Conservation (phyloP, 1,284 basidiomycete species). For the Puccinia triticina region DNA sequence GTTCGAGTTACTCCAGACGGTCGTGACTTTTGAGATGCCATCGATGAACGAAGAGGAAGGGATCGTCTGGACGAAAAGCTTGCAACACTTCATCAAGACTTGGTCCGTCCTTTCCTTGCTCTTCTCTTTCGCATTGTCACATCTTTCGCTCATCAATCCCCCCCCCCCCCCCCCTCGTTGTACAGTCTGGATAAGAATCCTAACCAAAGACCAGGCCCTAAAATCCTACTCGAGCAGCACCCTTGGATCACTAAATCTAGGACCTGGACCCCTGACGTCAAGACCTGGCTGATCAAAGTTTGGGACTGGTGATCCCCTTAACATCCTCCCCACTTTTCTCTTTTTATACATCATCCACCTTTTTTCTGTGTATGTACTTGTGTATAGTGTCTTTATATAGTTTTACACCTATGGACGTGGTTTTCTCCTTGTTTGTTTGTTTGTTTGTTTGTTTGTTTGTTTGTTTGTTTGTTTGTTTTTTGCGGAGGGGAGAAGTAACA, state of each 20-base stretch:
- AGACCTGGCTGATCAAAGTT: conserved; percentile 83
- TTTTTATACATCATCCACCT: not conserved
- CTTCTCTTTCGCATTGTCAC: not conserved
- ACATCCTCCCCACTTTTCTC: not conserved
- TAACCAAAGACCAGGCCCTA: conserved; percentile 76
- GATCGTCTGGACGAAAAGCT: conserved; percentile 74
- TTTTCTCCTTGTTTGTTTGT: not conserved
- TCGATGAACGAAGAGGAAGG: conserved; percentile 69
- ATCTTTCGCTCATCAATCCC: not conserved
- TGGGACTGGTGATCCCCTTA: conserved; percentile 70
- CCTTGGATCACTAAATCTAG: conserved; percentile 81
- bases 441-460: not conserved
- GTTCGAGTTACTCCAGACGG: conserved; percentile 90
- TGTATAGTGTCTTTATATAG: not conserved
- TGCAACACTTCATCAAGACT: conserved; percentile 89
- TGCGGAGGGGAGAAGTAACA: too few species aligned
- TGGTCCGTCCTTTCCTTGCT: conserved; percentile 65
- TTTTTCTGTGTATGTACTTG: not conserved
- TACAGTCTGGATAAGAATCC: conserved; percentile 60
- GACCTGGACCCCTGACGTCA: conserved; percentile 82
- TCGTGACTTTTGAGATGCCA: conserved; percentile 81
- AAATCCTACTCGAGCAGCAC: conserved; percentile 75
- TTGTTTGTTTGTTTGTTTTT: not conserved
- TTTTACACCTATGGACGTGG: not conserved
- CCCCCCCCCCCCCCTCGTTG: not conserved